Base-by-base conservation (phyloP, 2,329 filamentous ascomycete species). In the Ceratocystis diversiconidia region DNA sequence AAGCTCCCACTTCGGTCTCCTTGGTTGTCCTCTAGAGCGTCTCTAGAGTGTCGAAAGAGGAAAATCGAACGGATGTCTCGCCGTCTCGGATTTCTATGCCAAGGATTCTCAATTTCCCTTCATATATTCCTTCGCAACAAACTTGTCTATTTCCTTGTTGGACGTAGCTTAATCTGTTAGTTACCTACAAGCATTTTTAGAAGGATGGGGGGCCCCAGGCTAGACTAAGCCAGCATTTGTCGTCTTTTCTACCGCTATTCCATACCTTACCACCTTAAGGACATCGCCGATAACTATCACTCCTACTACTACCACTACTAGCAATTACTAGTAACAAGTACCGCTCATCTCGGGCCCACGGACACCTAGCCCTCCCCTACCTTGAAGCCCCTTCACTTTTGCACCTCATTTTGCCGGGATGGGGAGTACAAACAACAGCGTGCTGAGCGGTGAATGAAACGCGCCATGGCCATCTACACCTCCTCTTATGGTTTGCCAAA, bases 81-180 rank as follows among this genome's bases (percentile, higher is more conserved):
- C 8, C 7, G 25, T 59, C 15, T 59, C 55, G 25, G 28, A 59
- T n/a, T 36, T 32, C 15, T 32, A 36, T 59, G 55, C 55, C 55
- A 59, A 59, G 55, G 28, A 15, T 59, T 10, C n/a, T 59, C 55
- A 59, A 59, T 59, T 32, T 59, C 28, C 28, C 28, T 59, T 59
- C 55, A 59, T 59, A 36, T 59, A n/a, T n/a, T 59, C 55, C 55
- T 59, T 59, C 55, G 6, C 30, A n/a, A 4, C 17, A 22, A 36
- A 17, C 55, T 3, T 15, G 36, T 41, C 36, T 41, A 41, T 41
- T 36, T 30, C 25, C n/a, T 59, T 59, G 55, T 30, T 30, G 32
- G 12, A 22, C 28, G 3, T 28, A 30, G 28, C 52, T 57, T 57
- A 57, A 57, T 57, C 25, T 30, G 55, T 17, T 4, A 3, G 55